phyloP scores from a whole-genome alignment of 2,329 filamentous ascomycete species.

The Coniochaeta prunicola region DNA sequence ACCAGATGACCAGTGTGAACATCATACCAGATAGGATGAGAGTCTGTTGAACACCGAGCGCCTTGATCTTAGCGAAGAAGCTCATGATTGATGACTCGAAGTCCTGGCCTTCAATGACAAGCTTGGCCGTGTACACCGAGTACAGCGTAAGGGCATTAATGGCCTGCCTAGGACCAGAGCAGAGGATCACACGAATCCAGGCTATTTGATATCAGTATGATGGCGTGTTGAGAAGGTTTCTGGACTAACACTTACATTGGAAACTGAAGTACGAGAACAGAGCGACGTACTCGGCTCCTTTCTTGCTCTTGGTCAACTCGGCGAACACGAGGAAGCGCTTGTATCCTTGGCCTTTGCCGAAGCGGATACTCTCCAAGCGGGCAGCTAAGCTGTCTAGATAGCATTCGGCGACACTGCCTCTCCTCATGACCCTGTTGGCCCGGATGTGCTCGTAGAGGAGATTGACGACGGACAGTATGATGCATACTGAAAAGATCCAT shows the following conservation, averaged over 20 bases:
- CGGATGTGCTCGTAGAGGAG: constrained; percentile 73
- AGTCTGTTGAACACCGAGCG: constrained; percentile 70
- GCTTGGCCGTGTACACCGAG: constrained; percentile 69
- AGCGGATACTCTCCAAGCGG: constrained; percentile 73
- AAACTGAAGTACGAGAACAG: constrained; percentile 83
- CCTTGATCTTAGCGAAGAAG: constrained; percentile 77
- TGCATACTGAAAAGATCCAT: constrained; percentile 92
- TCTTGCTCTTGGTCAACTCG: constrained; percentile 83
- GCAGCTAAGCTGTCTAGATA: constrained; percentile 86
- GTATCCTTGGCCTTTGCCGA: constrained; percentile 71
- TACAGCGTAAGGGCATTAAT: constrained; percentile 87
- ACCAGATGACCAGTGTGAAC: constrained; percentile 86
- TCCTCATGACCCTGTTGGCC: constrained; percentile 71
- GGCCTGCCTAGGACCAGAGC: constrained; percentile 85
- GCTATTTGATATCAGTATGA: constrained; percentile 36
- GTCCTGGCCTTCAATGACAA: constrained; percentile 50
- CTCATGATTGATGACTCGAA: constrained; percentile 60
- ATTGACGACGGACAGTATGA: constrained; percentile 83
- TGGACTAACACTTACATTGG: constrained; percentile 39
- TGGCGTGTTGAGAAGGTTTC: too few species aligned
- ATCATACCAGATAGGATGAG: constrained; percentile 84
- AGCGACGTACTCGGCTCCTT: constrained; percentile 83
- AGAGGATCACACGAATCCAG: constrained; percentile 82
- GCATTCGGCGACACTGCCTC: constrained; percentile 81
- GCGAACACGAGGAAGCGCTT: constrained; percentile 88